A percentile compares a stretch with the other conserved stretches of the same genome.
These are phyloP conservation scores for Globisporangium rhizosaccharum DNA, from an alignment of 352 stramenopile species.

Conservation along the genomic window DNA sequence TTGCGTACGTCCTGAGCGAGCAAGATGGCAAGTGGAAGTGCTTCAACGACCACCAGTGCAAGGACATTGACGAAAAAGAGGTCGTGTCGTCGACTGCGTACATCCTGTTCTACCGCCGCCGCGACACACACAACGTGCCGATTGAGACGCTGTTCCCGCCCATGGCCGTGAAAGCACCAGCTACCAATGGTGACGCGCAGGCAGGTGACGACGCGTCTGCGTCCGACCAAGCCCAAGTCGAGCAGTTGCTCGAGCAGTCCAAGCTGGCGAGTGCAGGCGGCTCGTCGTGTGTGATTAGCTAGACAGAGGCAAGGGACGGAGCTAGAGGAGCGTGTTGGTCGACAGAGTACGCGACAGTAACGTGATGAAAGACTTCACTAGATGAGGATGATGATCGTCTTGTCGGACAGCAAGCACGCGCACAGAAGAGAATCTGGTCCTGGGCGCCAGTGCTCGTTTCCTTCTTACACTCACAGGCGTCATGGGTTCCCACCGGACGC, in stretches of 20 bases:
- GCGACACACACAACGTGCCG: constrained; percentile 53
- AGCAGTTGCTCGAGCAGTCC: constrained; percentile 66
- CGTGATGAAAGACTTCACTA: background rate
- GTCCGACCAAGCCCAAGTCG: constrained; percentile 50
- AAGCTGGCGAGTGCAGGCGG: constrained; percentile 38
- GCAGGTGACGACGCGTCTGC: constrained; percentile 27
- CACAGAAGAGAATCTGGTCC: background rate
- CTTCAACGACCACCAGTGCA: constrained; percentile 96
- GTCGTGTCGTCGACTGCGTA: constrained; percentile 86
- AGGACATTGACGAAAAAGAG: constrained; percentile 83
- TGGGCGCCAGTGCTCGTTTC: background rate
- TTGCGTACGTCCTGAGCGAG: constrained; percentile 79
- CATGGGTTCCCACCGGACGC: constrained; percentile 10
- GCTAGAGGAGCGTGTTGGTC: background rate
- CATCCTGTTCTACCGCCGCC: constrained; percentile 87
- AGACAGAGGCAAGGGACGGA: background rate
- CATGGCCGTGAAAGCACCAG: constrained; percentile 21
- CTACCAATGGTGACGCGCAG: background rate
- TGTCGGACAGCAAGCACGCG: background rate
- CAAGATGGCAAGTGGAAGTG: constrained; percentile 95
- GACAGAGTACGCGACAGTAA: no score
- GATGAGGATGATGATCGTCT: no score
- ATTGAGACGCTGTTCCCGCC: constrained; percentile 80
- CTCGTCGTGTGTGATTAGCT: constrained; percentile 59
- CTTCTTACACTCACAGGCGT: background rate